phyloP scores from a whole-genome alignment of 805 yeast genomes.

The Ogataea populi-albae region DNA sequence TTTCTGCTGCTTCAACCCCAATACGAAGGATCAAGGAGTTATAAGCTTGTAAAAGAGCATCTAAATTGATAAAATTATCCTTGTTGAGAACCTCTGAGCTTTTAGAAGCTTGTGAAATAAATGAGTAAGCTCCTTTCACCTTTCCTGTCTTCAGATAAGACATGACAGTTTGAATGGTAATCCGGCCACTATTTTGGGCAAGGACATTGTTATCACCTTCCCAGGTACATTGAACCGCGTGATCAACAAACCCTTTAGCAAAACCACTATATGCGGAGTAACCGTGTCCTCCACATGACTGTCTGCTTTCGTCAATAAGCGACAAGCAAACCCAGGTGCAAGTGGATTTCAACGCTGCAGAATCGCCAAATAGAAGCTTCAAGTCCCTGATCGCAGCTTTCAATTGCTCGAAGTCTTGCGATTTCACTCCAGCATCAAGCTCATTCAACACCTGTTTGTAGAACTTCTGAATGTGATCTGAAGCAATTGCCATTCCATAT shows the following conservation, averaged over 20 bases:
- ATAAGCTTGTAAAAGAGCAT: slow-evolving; percentile 36
- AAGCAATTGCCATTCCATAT: slow-evolving; percentile 72
- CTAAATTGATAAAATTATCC: slow-evolving; percentile 31
- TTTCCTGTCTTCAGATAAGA: slow-evolving; percentile 39
- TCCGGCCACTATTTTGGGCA: slow-evolving; percentile 80
- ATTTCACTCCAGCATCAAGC: slow-evolving; percentile 52
- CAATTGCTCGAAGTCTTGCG: slow-evolving; percentile 45
- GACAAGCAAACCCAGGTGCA: slow-evolving; percentile 82
- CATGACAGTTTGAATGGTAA: slow-evolving; percentile 53
- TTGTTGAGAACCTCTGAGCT: slow-evolving; percentile 33
- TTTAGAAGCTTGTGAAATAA: slow-evolving; percentile 24
- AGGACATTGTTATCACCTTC: slow-evolving; percentile 94
- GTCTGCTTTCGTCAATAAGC: slow-evolving; percentile 85
- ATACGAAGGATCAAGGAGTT: slow-evolving; percentile 41
- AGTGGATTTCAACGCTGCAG: slow-evolving; percentile 86
- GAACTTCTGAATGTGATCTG: slow-evolving; percentile 55
- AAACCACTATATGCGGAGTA: slow-evolving; percentile 91
- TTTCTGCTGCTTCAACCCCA: slow-evolving; percentile 31
- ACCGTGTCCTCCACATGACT: slow-evolving; percentile 95
- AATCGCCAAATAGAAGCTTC: slow-evolving; percentile 76
- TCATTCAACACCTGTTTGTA: slow-evolving; percentile 48
- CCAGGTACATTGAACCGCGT: slow-evolving; percentile 99
- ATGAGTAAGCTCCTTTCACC: slow-evolving; percentile 45
- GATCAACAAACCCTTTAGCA: slow-evolving; percentile 84
- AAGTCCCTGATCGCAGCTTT: slow-evolving; percentile 52